Conservation (phyloP, 1,284 basidiomycete genomes). For the Cryptococcus hybrid region DNA sequence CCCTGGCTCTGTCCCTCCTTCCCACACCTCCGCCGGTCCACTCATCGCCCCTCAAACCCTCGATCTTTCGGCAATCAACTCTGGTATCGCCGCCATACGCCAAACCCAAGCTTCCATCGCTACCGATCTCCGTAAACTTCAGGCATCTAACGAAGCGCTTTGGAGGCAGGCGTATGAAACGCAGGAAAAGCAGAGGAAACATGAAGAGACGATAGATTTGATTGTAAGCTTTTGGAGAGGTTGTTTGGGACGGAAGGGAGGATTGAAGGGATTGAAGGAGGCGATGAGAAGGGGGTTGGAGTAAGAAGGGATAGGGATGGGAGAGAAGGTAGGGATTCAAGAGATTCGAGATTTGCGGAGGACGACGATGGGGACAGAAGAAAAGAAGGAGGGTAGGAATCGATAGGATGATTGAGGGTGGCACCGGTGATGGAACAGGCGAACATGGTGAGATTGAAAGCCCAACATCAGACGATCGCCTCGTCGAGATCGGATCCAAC, state of each 20-base stretch:
- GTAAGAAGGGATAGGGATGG: slow-evolving; percentile 28
- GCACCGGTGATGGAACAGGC: slow-evolving; percentile 19
- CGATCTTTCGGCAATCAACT: slow-evolving; percentile 49
- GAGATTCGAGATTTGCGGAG: slow-evolving; percentile 14
- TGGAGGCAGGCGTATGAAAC: slow-evolving; percentile 90
- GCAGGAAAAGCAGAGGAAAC: slow-evolving; percentile 77
- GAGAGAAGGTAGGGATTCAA: slow-evolving; percentile 22
- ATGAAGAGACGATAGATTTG: slow-evolving; percentile 95
- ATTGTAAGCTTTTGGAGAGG: slow-evolving; percentile 92
- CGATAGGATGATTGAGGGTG: slow-evolving; percentile 45
- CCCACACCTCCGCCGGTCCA: slow-evolving; percentile 7
- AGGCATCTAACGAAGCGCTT: slow-evolving; percentile 79
- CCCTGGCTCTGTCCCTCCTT: slow-evolving; percentile 25
- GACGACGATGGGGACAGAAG: slow-evolving; percentile 12
- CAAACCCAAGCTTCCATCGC: slow-evolving; percentile 88
- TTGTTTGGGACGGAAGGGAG: slow-evolving; percentile 68
- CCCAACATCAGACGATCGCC: not conserved
- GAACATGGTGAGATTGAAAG: not conserved
- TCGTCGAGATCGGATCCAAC: slow-evolving; percentile 30
- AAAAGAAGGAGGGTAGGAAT: slow-evolving; percentile 40
- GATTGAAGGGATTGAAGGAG: slow-evolving; percentile 43
- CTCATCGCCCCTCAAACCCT: slow-evolving; percentile 31
- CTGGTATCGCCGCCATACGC: slow-evolving; percentile 83
- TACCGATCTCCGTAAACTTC: slow-evolving; percentile 81
- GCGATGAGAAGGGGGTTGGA: slow-evolving; percentile 33